Percentiles rank a stretch among this genome's conserved stretches.
These are phyloP conservation scores for Colletotrichum tanaceti DNA, from an alignment of 2,329 filamentous ascomycete genomes.

Conservation along the genomic window DNA sequence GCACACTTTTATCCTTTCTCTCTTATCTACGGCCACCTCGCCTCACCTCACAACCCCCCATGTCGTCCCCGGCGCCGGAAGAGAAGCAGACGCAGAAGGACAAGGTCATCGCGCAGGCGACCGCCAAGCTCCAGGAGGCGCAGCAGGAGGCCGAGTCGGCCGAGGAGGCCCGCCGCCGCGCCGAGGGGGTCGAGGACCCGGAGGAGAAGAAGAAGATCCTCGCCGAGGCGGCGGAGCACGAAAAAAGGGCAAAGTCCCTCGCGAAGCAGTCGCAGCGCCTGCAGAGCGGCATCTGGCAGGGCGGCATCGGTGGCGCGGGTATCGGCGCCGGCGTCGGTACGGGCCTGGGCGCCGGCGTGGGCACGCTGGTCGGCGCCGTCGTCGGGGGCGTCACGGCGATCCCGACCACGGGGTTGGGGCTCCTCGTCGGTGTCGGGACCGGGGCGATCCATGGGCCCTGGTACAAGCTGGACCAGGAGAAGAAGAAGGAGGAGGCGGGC, in stretches of 20 bases:
- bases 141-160: constrained; percentile 23
- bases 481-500: constrained; percentile 11
- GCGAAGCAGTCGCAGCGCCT: constrained; percentile 24
- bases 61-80: constrained; percentile 29
- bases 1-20: too few relatives aligned
- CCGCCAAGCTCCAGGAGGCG: constrained; percentile 35
- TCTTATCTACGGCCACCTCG: background rate
- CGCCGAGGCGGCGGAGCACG: constrained; percentile 32
- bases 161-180: constrained; percentile 15
- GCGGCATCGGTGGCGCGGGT: constrained; percentile 31
- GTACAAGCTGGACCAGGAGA: constrained; percentile 21
- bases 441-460: constrained; percentile 35
- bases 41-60: background rate
- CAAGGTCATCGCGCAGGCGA: constrained; percentile 30
- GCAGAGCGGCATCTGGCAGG: constrained; percentile 36
- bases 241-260: constrained; percentile 21
- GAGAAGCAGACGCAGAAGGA: constrained; percentile 29
- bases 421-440: constrained; percentile 22
- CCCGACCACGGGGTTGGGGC: constrained; percentile 23
- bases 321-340: constrained; percentile 32
- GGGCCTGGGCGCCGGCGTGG: constrained; percentile 28
- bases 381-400: constrained; percentile 34
- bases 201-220: constrained; percentile 31
- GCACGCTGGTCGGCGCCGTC: constrained; percentile 22
- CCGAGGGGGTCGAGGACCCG: constrained; percentile 26